Evolutionary conservation across 2,329 filamentous ascomycete species (phyloP).

Genomic region (Hymenoscyphus occultus): DNA sequence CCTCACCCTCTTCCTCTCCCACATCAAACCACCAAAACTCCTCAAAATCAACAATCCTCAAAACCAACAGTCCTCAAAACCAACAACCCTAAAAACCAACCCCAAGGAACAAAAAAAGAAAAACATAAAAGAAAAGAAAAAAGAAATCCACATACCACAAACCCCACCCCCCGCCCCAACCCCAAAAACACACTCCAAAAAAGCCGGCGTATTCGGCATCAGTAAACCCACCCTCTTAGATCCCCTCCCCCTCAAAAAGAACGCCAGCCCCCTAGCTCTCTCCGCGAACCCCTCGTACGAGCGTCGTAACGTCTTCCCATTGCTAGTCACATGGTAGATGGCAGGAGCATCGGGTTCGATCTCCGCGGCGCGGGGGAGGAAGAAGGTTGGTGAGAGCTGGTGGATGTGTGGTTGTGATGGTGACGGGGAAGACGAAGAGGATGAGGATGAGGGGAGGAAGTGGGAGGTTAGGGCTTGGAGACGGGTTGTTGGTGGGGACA

Average conservation of each 20-base stretch:
- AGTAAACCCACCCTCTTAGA: constrained; percentile 80
- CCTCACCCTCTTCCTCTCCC: too few relatives aligned
- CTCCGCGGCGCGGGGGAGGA: constrained; percentile 77
- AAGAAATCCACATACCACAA: neutral
- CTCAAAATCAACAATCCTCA: neutral
- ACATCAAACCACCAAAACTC: neutral
- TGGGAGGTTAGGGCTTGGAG: constrained; percentile 57
- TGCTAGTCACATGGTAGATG: constrained; percentile 80
- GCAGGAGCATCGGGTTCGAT: constrained; percentile 86
- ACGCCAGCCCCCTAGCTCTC: constrained; percentile 81
- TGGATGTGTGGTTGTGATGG: constrained; percentile 55
- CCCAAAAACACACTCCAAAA: constrained; percentile 86
- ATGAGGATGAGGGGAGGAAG: constrained; percentile 38
- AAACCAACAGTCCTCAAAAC: neutral
- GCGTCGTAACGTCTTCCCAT: constrained; percentile 69
- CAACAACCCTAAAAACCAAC: neutral
- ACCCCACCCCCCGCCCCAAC: constrained; percentile 78
- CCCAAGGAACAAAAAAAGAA: neutral
- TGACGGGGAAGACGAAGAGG: constrained; percentile 36
- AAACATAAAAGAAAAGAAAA: neutral
- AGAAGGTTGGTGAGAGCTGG: constrained; percentile 81
- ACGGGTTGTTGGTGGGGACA: constrained; percentile 64
- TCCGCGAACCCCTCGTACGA: constrained; percentile 81
- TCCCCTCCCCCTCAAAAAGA: constrained; percentile 74
- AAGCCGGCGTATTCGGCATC: constrained; percentile 74